phyloP scores from a whole-genome alignment of 139 green algal genomes.

The Dunaliella sp. region DNA sequence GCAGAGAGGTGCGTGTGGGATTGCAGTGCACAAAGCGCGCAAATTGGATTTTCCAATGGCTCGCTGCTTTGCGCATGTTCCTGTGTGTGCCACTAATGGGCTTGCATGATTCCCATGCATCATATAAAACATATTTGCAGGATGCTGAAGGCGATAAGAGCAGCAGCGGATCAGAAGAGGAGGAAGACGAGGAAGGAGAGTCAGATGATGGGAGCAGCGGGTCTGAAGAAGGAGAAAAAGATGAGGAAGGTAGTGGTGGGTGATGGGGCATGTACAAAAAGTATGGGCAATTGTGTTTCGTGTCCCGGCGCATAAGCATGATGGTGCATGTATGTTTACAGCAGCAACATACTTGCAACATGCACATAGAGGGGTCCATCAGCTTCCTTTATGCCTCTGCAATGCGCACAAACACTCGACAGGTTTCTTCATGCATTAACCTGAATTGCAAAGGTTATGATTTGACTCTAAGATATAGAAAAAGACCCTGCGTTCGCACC shows the following conservation, averaged over 20 bases:
- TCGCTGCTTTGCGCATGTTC: background rate
- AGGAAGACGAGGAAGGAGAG: constrained; percentile 27
- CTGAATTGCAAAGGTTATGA: no score
- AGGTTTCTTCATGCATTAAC: no score
- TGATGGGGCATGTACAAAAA: constrained; percentile 7
- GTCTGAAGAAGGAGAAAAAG: constrained; percentile 27
- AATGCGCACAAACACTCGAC: no score
- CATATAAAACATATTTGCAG: constrained; percentile 10
- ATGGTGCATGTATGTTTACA: background rate
- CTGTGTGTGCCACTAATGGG: background rate
- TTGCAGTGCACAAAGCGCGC: no score
- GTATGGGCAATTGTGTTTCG: background rate
- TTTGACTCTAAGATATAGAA: no score
- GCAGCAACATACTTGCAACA: background rate
- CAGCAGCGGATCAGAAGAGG: constrained; percentile 21
- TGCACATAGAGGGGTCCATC: no score
- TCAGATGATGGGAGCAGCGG: constrained; percentile 26
- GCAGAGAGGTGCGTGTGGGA: background rate
- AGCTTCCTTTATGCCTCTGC: no score
- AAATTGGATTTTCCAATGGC: no score
- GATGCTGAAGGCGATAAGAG: background rate
- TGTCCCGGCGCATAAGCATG: background rate
- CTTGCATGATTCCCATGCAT: background rate
- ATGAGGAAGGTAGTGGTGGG: constrained; percentile 46
- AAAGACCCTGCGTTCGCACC: background rate